phyloP scores from a whole-genome alignment of 495 filamentous ascomycete species.

The Paragyromitra xinjiangensis region DNA sequence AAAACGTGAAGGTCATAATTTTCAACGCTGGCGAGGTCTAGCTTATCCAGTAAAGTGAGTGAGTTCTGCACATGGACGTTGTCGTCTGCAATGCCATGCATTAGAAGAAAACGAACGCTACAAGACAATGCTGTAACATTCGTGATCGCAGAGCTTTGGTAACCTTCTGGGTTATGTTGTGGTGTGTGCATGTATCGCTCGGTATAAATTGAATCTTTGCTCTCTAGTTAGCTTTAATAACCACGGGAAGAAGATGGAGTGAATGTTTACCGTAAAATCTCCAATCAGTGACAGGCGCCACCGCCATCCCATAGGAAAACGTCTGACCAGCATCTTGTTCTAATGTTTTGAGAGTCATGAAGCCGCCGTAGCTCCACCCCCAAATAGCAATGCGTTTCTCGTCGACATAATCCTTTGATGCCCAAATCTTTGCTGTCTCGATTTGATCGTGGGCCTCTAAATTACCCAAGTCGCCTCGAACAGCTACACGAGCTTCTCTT shows the following conservation, averaged over 20 bases:
- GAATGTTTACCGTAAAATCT: constrained; percentile 73
- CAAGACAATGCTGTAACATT: constrained; percentile 73
- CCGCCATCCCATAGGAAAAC: constrained; percentile 96
- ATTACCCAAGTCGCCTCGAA: constrained; percentile 83
- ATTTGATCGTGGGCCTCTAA: constrained; percentile 93
- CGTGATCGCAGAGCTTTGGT: constrained; percentile 75
- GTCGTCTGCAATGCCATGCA: constrained; percentile 94
- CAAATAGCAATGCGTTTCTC: constrained; percentile 84
- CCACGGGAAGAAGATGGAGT: neutral
- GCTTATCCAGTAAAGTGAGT: constrained; percentile 81
- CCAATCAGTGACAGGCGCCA: constrained; percentile 98
- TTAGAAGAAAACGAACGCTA: constrained; percentile 86
- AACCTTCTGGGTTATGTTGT: constrained; percentile 79
- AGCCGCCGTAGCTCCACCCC: constrained; percentile 98
- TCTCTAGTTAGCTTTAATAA: constrained; percentile 1
- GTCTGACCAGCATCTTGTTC: constrained; percentile 89
- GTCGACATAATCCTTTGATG: constrained; percentile 83
- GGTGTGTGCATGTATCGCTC: constrained; percentile 96
- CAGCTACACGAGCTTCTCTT: constrained; percentile 79
- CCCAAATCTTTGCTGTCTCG: constrained; percentile 86
- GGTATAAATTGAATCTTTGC: constrained; percentile 86
- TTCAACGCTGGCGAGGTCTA: constrained; percentile 83
- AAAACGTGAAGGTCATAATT: constrained; percentile 98
- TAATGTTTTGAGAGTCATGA: constrained; percentile 95
- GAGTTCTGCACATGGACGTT: constrained; percentile 98